phyloP scores from a whole-genome alignment of 2,329 filamentous ascomycete genomes.

The Cladosporium cucumerinum region DNA sequence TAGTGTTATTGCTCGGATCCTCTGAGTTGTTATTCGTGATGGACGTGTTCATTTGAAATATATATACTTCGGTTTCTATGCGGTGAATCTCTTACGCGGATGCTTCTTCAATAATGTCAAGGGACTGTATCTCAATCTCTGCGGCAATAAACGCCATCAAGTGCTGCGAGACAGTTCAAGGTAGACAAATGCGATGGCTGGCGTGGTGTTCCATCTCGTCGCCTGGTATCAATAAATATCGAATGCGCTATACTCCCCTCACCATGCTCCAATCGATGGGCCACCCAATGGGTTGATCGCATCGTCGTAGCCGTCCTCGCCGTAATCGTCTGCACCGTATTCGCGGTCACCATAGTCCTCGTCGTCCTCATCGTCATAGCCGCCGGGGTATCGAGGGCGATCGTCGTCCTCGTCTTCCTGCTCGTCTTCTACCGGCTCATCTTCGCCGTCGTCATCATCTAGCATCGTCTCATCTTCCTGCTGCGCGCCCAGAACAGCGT shows the following conservation, averaged over 20 bases:
- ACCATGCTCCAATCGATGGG: slow-evolving; percentile 12
- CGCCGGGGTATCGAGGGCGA: slow-evolving; percentile 9
- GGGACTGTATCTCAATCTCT: neutral
- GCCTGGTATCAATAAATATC: slow-evolving; percentile 10
- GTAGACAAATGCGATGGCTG: neutral
- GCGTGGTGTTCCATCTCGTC: neutral
- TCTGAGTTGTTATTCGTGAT: neutral
- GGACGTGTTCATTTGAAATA: neutral
- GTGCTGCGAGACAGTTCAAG: neutral
- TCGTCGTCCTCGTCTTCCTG: slow-evolving; percentile 18
- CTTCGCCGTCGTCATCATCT: neutral
- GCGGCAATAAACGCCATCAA: neutral
- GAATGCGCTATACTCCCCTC: neutral
- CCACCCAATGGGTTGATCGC: slow-evolving; percentile 16
- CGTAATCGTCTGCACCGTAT: slow-evolving; percentile 22
- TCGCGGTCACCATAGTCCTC: slow-evolving; percentile 22
- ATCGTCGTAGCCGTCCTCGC: slow-evolving; percentile 24
- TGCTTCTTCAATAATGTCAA: neutral
- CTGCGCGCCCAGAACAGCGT: slow-evolving; percentile 13
- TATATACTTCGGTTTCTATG: neutral
- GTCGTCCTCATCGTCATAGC: slow-evolving; percentile 23
- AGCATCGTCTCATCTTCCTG: neutral
- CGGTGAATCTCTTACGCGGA: neutral
- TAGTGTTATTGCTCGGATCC: neutral
- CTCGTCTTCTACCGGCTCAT: slow-evolving; percentile 19